Conservation (phyloP, 495 filamentous ascomycete genomes). For the Hypoxylon trugodes region DNA sequence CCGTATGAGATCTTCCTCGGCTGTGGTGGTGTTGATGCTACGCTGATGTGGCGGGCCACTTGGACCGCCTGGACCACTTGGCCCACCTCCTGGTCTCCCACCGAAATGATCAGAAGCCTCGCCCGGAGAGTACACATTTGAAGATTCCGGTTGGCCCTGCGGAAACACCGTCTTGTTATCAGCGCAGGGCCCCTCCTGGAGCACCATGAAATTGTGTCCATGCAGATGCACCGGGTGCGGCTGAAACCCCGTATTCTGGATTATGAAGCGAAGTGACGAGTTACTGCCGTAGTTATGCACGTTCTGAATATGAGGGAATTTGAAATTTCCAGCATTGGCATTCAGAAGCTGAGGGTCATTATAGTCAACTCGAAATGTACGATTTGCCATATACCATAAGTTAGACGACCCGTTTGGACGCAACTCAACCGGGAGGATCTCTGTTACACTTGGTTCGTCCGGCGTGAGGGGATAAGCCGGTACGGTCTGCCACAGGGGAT, state of each 20-base stretch:
- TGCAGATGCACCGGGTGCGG: conserved; percentile 65
- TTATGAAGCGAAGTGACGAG: conserved; percentile 59
- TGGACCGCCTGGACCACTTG: too few species aligned
- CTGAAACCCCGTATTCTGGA: conserved; percentile 46
- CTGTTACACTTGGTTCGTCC: conserved; percentile 53
- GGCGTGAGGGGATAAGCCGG: conserved; percentile 62
- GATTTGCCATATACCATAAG: conserved; percentile 63
- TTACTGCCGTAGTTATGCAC: conserved; percentile 63
- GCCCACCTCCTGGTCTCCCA: background rate
- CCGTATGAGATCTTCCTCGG: background rate
- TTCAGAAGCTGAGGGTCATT: conserved; percentile 63
- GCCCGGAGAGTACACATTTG: conserved; percentile 15
- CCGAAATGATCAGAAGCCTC: conserved; percentile 12
- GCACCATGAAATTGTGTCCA: conserved; percentile 66
- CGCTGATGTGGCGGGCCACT: background rate
- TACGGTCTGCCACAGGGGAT: conserved; percentile 54
- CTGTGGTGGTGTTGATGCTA: background rate
- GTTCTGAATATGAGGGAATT: conserved; percentile 60
- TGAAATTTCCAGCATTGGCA: conserved; percentile 60
- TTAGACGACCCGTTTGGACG: conserved; percentile 57
- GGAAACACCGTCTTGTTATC: conserved; percentile 33
- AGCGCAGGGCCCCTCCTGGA: conserved; percentile 47
- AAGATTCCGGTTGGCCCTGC: conserved; percentile 7
- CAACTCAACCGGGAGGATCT: conserved; percentile 59
- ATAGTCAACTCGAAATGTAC: conserved; percentile 64